These are phyloP conservation scores for Isabelozyma heimii DNA, from an alignment of 805 yeast species.

Conservation along the genomic window DNA sequence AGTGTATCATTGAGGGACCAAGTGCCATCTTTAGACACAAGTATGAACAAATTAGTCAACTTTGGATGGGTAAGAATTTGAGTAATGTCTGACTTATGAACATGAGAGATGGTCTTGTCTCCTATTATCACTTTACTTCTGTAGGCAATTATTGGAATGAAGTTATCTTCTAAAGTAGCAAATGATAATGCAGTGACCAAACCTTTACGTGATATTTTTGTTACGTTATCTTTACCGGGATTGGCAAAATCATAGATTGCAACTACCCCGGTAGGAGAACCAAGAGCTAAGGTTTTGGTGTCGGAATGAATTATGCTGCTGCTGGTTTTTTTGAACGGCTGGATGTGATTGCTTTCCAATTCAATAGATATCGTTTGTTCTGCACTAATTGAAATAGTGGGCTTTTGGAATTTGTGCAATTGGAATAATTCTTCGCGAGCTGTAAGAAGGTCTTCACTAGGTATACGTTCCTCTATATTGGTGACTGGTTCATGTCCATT, in stretches of 20 bases:
- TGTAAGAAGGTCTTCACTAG: conserved; percentile 17
- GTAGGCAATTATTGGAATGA: conserved; percentile 17
- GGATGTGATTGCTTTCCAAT: conserved; percentile 3
- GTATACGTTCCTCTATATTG: conserved; percentile 6
- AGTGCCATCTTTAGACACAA: conserved; percentile 20
- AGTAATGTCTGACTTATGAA: conserved; percentile 10
- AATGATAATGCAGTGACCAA: conserved; percentile 9
- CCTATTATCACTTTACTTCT: conserved; percentile 11
- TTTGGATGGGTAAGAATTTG: conserved; percentile 32
- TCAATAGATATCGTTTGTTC: conserved; percentile 9
- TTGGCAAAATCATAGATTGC: conserved; percentile 7
- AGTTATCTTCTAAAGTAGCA: conserved; percentile 6
- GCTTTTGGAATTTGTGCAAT: conserved; percentile 34
- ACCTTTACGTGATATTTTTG: conserved; percentile 13
- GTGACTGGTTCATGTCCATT: not conserved
- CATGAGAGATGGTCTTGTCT: not conserved
- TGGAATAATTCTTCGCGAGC: conserved; percentile 34
- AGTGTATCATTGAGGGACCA: conserved; percentile 15
- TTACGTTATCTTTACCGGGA: conserved; percentile 6
- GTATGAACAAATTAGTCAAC: conserved; percentile 21
- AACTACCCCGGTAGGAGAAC: conserved; percentile 12
- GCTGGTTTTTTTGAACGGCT: conserved; percentile 10
- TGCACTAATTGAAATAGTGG: conserved; percentile 14
- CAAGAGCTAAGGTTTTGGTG: conserved; percentile 4
- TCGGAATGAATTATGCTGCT: conserved; percentile 3